Evolutionary conservation across 2,329 filamentous ascomycete genomes (phyloP).

Genomic region (Botrytis fabae): DNA sequence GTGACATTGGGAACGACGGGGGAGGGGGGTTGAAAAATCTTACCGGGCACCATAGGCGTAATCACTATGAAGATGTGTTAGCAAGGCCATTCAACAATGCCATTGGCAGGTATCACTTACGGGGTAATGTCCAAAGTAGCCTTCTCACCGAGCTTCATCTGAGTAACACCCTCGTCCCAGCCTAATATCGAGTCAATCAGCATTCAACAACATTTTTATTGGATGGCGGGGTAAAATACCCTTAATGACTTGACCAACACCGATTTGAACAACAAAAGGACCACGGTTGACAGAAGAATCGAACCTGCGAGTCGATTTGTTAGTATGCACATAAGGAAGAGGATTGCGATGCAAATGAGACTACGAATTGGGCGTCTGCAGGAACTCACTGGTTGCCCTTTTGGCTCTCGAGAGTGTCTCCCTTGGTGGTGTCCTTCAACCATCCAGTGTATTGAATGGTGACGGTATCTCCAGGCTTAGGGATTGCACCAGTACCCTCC

Average conservation of each 20-base stretch:
- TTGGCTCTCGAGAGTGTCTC: slow-evolving; percentile 70
- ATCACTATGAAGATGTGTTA: slow-evolving; percentile 49
- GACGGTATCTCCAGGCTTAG: slow-evolving; percentile 69
- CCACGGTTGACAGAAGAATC: slow-evolving; percentile 80
- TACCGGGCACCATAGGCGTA: slow-evolving; percentile 65
- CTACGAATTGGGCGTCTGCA: background rate
- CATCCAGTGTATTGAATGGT: slow-evolving; percentile 90
- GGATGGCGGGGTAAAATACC: slow-evolving; percentile 53
- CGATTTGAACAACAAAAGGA: slow-evolving; percentile 76
- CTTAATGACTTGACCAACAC: slow-evolving; percentile 80
- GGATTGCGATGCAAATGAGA: background rate
- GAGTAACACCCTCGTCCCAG: slow-evolving; percentile 81
- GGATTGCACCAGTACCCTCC: slow-evolving; percentile 60
- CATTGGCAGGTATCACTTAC: slow-evolving; percentile 48
- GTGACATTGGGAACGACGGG: background rate
- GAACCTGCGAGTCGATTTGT: slow-evolving; percentile 60
- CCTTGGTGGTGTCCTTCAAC: slow-evolving; percentile 67
- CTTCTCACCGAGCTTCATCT: slow-evolving; percentile 91
- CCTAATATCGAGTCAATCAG: slow-evolving; percentile 48
- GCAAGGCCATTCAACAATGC: slow-evolving; percentile 18
- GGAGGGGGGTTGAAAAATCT: slow-evolving; percentile 36
- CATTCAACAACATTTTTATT: slow-evolving; percentile 16
- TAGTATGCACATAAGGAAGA: background rate
- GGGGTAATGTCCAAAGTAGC: slow-evolving; percentile 77
- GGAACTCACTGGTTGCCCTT: slow-evolving; percentile 10